Evolutionary conservation across 1,284 basidiomycete species (phyloP).

Genomic region (Cryptococcus hybrid): DNA sequence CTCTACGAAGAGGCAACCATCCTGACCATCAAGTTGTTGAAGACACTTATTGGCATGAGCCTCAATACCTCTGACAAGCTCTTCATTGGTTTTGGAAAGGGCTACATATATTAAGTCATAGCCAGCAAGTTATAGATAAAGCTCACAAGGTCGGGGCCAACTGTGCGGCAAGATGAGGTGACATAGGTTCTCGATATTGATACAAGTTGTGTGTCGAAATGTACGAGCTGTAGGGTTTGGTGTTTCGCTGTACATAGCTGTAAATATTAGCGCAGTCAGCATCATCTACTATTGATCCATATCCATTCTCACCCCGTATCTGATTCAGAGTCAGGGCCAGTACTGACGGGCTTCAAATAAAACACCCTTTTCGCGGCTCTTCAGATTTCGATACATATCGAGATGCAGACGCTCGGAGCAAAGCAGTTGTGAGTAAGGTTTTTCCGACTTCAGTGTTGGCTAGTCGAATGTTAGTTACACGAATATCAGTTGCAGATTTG

Average conservation of each 20-base stretch:
- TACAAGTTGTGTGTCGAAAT: slow-evolving; percentile 74
- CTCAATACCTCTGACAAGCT: slow-evolving; percentile 67
- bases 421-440: slow-evolving; percentile 79
- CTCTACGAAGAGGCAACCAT: slow-evolving; percentile 77
- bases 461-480: slow-evolving; percentile 2
- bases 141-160: slow-evolving; percentile 55
- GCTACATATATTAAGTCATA: slow-evolving; percentile 16
- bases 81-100: slow-evolving; percentile 56
- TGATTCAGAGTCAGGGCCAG: slow-evolving; percentile 72
- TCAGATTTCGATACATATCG: slow-evolving; percentile 31
- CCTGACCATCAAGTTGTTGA: slow-evolving; percentile 10
- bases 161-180: slow-evolving; percentile 83
- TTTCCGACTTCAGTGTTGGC: slow-evolving; percentile 67
- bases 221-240: slow-evolving; percentile 49
- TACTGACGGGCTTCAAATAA: slow-evolving; percentile 90
- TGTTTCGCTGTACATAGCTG: slow-evolving; percentile 70
- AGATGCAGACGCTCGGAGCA: slow-evolving; percentile 68
- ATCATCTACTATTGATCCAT: no score
- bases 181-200: slow-evolving; percentile 83
- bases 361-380: slow-evolving; percentile 55
- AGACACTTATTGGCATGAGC: slow-evolving; percentile 62
- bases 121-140: neutral
- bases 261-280: neutral
- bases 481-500: slow-evolving; percentile 59
- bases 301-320: slow-evolving; percentile 64